Percentiles rank a stretch among this genome's conserved stretches.
Conservation (phyloP, 176 grass and related monocot species). For the Elymus sibiricus region DNA sequence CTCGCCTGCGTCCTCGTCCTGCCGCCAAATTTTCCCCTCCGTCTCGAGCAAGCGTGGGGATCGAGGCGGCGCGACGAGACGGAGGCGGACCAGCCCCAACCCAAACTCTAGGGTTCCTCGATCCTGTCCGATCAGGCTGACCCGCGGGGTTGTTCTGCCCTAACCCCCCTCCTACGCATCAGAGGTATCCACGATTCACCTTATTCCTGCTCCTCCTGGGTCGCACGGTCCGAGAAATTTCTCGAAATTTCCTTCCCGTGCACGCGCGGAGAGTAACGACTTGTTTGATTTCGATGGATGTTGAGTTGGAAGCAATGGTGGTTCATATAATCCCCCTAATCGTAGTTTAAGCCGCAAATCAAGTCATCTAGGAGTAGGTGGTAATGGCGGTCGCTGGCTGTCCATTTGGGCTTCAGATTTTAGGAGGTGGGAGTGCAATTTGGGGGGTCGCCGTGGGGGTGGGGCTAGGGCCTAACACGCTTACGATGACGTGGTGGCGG, state of each 20-base stretch:
- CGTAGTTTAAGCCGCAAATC: not conserved
- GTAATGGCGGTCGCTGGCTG: not conserved
- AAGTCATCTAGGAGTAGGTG: not conserved
- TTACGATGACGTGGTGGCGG: not conserved
- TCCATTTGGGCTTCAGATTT: not conserved
- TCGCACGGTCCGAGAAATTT: not conserved
- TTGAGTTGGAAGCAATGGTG: not conserved
- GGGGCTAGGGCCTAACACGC: not conserved
- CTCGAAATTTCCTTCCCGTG: not conserved
- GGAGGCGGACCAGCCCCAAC: not conserved
- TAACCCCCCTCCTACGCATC: not conserved
- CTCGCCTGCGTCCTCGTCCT: not conserved
- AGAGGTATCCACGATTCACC: slow-evolving; percentile 2
- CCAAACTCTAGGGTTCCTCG: not conserved
- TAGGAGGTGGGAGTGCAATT: not conserved
- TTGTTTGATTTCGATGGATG: not conserved
- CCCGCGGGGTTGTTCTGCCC: not conserved
- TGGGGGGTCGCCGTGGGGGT: not conserved
- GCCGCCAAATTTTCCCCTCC: slow-evolving; percentile 38
- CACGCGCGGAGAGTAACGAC: not conserved
- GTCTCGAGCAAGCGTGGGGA: not conserved
- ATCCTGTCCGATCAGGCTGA: not conserved
- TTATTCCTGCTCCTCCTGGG: not conserved
- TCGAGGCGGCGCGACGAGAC: not conserved
- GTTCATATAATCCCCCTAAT: not conserved